phyloP scores from a whole-genome alignment of 331 rosid species.

The Rosa hybrid region DNA sequence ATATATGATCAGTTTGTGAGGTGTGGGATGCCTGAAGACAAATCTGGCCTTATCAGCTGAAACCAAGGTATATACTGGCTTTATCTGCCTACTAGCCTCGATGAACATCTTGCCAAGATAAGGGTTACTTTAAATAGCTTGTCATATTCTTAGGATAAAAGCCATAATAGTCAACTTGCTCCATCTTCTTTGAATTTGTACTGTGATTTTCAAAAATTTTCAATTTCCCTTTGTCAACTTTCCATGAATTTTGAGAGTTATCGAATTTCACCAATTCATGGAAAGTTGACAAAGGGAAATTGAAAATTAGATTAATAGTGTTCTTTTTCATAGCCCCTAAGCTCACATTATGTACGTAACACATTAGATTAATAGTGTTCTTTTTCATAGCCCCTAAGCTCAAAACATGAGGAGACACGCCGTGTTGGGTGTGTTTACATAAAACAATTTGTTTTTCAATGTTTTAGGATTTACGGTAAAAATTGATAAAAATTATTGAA shows the following conservation, averaged over 20 bases:
- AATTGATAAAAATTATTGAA: too few relatives aligned
- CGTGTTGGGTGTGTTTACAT: too few relatives aligned
- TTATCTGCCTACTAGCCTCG: background rate
- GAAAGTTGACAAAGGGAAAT: too few relatives aligned
- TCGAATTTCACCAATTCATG: too few relatives aligned
- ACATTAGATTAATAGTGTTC: too few relatives aligned
- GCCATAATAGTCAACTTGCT: background rate
- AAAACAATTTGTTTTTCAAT: too few relatives aligned
- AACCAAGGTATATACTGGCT: background rate
- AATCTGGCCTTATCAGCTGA: background rate
- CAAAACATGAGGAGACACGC: too few relatives aligned
- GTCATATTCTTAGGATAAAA: background rate
- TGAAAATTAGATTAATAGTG: too few relatives aligned
- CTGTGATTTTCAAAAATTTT: background rate
- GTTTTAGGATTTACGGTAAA: background rate
- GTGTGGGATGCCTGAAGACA: background rate
- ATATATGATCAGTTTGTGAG: background rate
- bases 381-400: too few relatives aligned
- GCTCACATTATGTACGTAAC: too few relatives aligned
- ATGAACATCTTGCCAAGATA: background rate
- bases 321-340: too few relatives aligned
- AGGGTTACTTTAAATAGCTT: background rate
- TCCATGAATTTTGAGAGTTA: too few relatives aligned
- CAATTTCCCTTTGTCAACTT: background rate
- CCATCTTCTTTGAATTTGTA: background rate